Evolutionary conservation across 1,284 basidiomycete genomes (phyloP).

Genomic region (Papiliotrema terrestris): DNA sequence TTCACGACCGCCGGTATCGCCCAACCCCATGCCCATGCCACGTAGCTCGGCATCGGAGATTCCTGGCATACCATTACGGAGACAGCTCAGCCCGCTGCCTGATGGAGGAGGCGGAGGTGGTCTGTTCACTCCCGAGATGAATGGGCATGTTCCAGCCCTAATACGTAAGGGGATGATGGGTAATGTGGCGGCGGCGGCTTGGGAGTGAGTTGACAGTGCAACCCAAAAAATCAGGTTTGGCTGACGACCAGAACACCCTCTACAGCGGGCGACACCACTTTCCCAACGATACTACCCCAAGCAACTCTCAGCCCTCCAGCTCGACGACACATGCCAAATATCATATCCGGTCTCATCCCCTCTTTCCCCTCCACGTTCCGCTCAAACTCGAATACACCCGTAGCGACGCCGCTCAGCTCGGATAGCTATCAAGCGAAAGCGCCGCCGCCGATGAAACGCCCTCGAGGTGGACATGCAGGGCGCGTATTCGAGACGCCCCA

Average conservation of each 20-base stretch:
- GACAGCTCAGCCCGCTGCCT: constrained; percentile 47
- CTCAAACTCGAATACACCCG: constrained; percentile 5
- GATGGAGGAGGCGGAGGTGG: constrained; percentile 56
- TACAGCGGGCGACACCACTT: constrained; percentile 34
- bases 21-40: constrained; percentile 45
- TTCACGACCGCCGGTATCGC: constrained; percentile 52
- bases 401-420: constrained; percentile 24
- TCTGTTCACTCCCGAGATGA: constrained; percentile 68
- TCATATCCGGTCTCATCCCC: constrained; percentile 29
- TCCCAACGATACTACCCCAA: constrained; percentile 18
- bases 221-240: too few relatives aligned
- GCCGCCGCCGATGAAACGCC: constrained; percentile 45
- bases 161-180: constrained; percentile 34
- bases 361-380: constrained; percentile 19
- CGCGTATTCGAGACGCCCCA: constrained; percentile 23
- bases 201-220: constrained; percentile 41
- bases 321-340: constrained; percentile 34
- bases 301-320: constrained; percentile 9
- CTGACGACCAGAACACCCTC: constrained; percentile 32
- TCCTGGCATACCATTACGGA: constrained; percentile 54
- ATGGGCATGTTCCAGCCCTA: not conserved
- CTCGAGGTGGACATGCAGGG: constrained; percentile 28
- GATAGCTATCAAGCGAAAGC: constrained; percentile 19
- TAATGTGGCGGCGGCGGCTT: constrained; percentile 14
- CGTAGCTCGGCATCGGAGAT: constrained; percentile 39